Evolutionary conservation across 805 yeast genomes (phyloP).

Genomic region (Lipomyces yamanashiensis): DNA sequence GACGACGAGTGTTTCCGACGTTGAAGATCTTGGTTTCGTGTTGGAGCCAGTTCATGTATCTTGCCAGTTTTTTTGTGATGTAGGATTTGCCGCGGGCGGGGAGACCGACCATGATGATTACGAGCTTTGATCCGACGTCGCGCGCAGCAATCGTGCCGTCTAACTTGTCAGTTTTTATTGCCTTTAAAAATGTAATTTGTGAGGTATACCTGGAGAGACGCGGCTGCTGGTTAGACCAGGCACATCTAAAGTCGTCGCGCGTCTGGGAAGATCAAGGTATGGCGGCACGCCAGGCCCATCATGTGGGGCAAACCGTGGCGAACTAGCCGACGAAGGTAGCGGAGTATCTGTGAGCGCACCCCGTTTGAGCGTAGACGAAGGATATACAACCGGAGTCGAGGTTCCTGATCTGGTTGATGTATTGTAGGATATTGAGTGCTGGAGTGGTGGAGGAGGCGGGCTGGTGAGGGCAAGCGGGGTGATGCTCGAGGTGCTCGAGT

Average conservation of each 20-base stretch:
- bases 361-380: slow-evolving; percentile 18
- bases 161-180: background rate
- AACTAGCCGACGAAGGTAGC: slow-evolving; percentile 27
- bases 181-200: too few species aligned
- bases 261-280: slow-evolving; percentile 43
- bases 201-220: slow-evolving; percentile 65
- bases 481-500: slow-evolving; percentile 20
- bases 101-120: slow-evolving; percentile 92
- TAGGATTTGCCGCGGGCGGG: slow-evolving; percentile 97
- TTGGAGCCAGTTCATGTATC: slow-evolving; percentile 93
- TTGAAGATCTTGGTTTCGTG: slow-evolving; percentile 89
- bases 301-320: slow-evolving; percentile 26
- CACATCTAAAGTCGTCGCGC: slow-evolving; percentile 85
- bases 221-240: slow-evolving; percentile 89
- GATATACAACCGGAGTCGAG: slow-evolving; percentile 25
- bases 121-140: slow-evolving; percentile 82
- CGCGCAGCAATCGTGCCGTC: slow-evolving; percentile 44
- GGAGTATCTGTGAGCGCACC: slow-evolving; percentile 35
- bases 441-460: slow-evolving; percentile 4
- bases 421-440: background rate
- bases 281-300: slow-evolving; percentile 25
- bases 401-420: slow-evolving; percentile 6
- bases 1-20: slow-evolving; percentile 92
- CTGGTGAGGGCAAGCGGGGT: slow-evolving; percentile 21
- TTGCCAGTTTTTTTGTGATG: slow-evolving; percentile 84